phyloP scores from a whole-genome alignment of 2,329 filamentous ascomycete genomes.

The Amphichorda felina region DNA sequence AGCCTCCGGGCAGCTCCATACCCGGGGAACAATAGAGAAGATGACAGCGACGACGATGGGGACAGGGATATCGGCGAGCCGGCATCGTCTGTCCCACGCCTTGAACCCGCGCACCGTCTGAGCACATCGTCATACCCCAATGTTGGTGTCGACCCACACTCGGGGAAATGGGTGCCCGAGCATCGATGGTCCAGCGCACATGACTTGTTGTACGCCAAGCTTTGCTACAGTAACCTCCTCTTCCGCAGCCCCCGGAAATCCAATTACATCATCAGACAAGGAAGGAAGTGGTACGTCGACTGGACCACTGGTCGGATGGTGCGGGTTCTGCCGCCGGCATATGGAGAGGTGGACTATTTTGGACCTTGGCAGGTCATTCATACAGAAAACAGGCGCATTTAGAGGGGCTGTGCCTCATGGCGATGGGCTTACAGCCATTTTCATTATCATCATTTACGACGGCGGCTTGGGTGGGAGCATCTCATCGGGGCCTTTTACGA shows the following conservation, averaged over 20 bases:
- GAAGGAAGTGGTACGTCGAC: conserved; percentile 47
- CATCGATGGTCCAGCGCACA: conserved; percentile 43
- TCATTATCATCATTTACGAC: too few relatives aligned
- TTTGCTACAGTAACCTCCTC: conserved; percentile 46
- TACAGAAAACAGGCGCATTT: conserved; percentile 35
- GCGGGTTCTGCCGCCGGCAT: conserved; percentile 39
- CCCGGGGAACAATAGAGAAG: not conserved
- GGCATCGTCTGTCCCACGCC: conserved; percentile 13
- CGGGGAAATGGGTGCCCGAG: conserved; percentile 44
- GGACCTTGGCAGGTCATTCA: conserved; percentile 38
- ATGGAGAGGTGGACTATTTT: conserved; percentile 37
- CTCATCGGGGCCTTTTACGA: conserved; percentile 2
- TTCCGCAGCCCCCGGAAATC: conserved; percentile 45
- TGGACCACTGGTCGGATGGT: conserved; percentile 45
- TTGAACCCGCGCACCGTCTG: conserved; percentile 22
- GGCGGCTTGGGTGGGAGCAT: too few relatives aligned
- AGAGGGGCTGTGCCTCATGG: not conserved
- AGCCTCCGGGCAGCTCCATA: too few relatives aligned
- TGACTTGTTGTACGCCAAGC: conserved; percentile 46
- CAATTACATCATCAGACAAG: conserved; percentile 43
- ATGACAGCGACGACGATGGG: conserved; percentile 2
- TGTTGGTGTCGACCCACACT: conserved; percentile 30
- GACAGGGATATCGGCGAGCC: not conserved
- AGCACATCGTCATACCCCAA: conserved; percentile 34
- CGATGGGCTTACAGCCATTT: too few relatives aligned